Base-by-base conservation (phyloP, 352 stramenopile species). In the Aphanomyces invadans region DNA sequence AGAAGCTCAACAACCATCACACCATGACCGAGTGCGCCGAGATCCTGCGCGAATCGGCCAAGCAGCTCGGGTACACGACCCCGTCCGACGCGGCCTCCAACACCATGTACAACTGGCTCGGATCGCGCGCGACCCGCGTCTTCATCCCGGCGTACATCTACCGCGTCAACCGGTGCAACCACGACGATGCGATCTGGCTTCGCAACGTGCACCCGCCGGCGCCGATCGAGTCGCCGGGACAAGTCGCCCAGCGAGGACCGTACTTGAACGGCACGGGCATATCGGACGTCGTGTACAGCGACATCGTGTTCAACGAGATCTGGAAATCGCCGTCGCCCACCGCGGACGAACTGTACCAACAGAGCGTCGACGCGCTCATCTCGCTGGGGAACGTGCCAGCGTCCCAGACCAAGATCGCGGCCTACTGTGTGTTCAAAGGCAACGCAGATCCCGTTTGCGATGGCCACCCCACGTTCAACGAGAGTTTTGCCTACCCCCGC, bases 321-420 rank as follows among this genome's bases (percentile, higher is more conserved):
- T 72, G 68, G 68, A 36, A 64, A 32, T 10, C 21, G 4, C 68
- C 68, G n/a, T 64, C 62, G 42, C 42, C 62, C 23, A 54, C 62
- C 62, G 84, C 84, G 51, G 73, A 57, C 21, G 82, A 80, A 53
- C 66, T 88, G 23, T 51, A 86, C n/a, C 48, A 71, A 9, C 89
- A 77, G 78, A 89, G 84, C 64, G 78, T 87, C 54, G 72, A 78
- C 63, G 72, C 76, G 0, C 72, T 83, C 17, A 83, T 88, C 71
- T 79, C 5, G 11, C 21, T 26, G 17, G 36, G 29, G 49, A 57
- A 32, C 19, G 21, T 26, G 15, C 23, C 36, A 4, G 25, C 32
- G 29, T 26, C 32, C 32, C 25, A 7, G 15, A 12, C 44, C 15
- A 31, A 62, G 5, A 9, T 42, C 9, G 11, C 12, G 4, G 53